Evolutionary conservation across 2,329 filamentous ascomycete species (phyloP), one percentile per base, ranked within the genome.

Genomic region (Colletotrichum horii): DNA sequence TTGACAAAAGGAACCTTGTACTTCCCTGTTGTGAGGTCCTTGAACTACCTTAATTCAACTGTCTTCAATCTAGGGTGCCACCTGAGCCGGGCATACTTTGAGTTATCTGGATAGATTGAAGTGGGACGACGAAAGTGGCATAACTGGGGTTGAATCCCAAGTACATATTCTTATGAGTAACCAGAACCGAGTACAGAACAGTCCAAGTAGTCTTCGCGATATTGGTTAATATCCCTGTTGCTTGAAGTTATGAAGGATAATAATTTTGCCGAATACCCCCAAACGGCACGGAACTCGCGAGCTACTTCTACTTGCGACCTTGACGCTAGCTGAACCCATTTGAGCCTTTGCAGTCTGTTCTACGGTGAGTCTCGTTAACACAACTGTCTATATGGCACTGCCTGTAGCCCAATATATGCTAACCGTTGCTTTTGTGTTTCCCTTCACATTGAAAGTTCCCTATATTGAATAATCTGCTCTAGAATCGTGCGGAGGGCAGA

Each of bases 401-500:
- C 19, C 11, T 52, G 11, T 8, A 32, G 1, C 2, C 11, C 11
- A 4, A 7, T 11, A 52, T 2, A 4, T 7, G 0, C n/a, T 22
- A 1, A 22, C 19, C 38, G 19, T 48, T 7, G 19, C 2, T 0
- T 48, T 22, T 9, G 38, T 1, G 0, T n/a, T 12, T 0, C 19
- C 5, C 38, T n/a, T 12, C 38, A 0, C 0, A 11, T 4, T 11
- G 19, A 3, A 1, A 48, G 0, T 48, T n/a, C 22, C 9, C 2
- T n/a, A 48, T 19, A 19, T n/a, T 48, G 6, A 12, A 4, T 0
- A 48, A 1, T 1, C 38, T 7, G n/a, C 1, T 12, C 38, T 4
- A 4, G 38, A 48, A 3, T 22, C 38, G 0, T n/a, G n/a, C 38
- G 0, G 38, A n/a, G 9, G 38, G 38, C 19, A 0, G 3, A 48